Base-by-base conservation (phyloP, 2,329 filamentous ascomycete species). In the Hymenoscyphus fraxineus region DNA sequence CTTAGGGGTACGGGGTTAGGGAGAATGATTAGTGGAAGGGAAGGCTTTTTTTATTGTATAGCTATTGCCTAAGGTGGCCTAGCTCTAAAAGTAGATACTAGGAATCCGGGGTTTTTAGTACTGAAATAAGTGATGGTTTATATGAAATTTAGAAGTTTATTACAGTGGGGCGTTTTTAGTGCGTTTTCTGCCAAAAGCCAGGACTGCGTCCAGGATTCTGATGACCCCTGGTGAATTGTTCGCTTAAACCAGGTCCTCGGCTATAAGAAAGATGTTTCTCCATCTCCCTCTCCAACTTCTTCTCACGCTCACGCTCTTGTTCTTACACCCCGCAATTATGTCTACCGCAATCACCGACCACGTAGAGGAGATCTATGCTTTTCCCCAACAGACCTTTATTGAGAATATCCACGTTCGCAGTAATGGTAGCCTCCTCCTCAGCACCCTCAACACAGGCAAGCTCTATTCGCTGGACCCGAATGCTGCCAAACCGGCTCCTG, bases 371-470 rank as follows among this genome's bases (percentile, higher is more conserved):
- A 44, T 44, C 40, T 44, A 44, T 44, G 40, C 40, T 16, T 44
- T 44, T 44, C 40, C 40, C 15, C 40, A 44, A 13, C 9, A 7
- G 2, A 44, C 40, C 51, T 56, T 56, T 56, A 58, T 58, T 32
- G 56, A 58, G 32, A 58, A 58, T 32, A 22, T 58, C 6, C 56
- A 31, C 32, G 56, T 58, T 22, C 56, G 19, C 56, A 22, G 19
- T 31, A 38, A 58, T 38, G 56, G 56, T 31, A 31, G 32, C 32
- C 56, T 58, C 35, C 56, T 58, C 35, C 56, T 58, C 56, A 58
- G 56, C 56, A 58, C 56, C 56, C 12, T 31, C 31, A n/a, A 35
- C 19, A 31, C 56, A 9, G 56, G 56, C 6, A 22, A 31, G n/a
- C 56, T 58, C 9, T 58, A 58, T 32, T 35, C 56, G 27, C 27